A percentile compares a stretch with the other conserved stretches of the same genome.
Conservation (phyloP, 371 early-diverging fungal genomes). For the Mucor circinelloides region DNA sequence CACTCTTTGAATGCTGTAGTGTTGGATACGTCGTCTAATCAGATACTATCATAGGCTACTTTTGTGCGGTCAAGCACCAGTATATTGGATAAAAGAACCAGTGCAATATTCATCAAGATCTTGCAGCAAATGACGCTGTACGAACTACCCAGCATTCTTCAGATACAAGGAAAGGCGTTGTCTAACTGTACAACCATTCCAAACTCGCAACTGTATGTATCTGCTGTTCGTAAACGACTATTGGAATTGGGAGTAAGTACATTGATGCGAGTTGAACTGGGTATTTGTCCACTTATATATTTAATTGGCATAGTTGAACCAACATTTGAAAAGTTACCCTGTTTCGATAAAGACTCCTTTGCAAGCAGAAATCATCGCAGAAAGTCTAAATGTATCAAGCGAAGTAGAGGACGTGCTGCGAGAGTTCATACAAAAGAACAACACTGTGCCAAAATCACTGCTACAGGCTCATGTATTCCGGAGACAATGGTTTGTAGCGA, state of each 20-base stretch:
- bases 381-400: neutral
- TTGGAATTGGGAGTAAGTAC: slow-evolving; percentile 30
- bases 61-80: neutral
- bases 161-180: slow-evolving; percentile 20
- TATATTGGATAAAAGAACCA: slow-evolving; percentile 9
- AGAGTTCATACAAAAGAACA: slow-evolving; percentile 1
- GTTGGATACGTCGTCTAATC: neutral
- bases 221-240: slow-evolving; percentile 13
- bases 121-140: slow-evolving; percentile 17
- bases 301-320: slow-evolving; percentile 14
- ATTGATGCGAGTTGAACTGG: neutral
- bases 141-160: slow-evolving; percentile 29
- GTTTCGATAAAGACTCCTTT: neutral
- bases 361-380: neutral
- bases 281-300: neutral
- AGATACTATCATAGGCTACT: neutral
- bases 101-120: slow-evolving; percentile 7
- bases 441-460: slow-evolving; percentile 11
- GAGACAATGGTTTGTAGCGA: slow-evolving; percentile 21
- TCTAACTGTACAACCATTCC: neutral
- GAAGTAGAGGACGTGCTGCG: neutral
- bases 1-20: neutral
- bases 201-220: slow-evolving; percentile 2
- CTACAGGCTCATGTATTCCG: slow-evolving; percentile 21
- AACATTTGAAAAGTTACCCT: slow-evolving; percentile 17